A percentile compares a stretch with the other conserved stretches of the same genome.
These are phyloP conservation scores for Rhodotorula sp. DNA, from an alignment of 1,284 basidiomycete genomes.

Conservation along the genomic window DNA sequence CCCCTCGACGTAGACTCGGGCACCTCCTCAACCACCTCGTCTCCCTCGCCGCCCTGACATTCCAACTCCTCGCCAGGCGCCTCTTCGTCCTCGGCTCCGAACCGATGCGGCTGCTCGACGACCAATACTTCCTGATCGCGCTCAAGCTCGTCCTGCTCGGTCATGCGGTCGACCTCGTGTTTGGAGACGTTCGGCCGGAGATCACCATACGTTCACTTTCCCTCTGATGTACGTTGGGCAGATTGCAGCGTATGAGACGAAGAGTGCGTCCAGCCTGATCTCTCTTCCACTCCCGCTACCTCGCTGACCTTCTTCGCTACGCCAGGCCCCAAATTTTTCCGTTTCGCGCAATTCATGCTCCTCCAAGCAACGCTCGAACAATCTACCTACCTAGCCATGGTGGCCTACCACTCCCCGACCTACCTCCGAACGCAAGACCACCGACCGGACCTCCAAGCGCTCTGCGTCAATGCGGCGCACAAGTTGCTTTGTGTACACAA, in stretches of 20 bases:
- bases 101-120: conserved; percentile 6
- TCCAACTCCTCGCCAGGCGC: conserved; percentile 10
- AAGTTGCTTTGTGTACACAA: conserved; percentile 12
- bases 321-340: neutral
- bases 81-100: conserved; percentile 7
- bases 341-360: conserved; percentile 12
- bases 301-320: no score
- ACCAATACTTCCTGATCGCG: neutral
- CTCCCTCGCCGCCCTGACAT: neutral
- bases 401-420: conserved; percentile 9
- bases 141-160: conserved; percentile 17
- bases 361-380: conserved; percentile 26
- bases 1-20: conserved; percentile 9
- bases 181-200: conserved; percentile 3
- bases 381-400: conserved; percentile 21
- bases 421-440: conserved; percentile 15
- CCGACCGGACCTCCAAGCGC: neutral
- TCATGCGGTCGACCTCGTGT: conserved; percentile 9
- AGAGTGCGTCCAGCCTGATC: neutral
- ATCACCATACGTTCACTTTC: conserved; percentile 28
- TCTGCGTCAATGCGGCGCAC: neutral
- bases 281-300: no score
- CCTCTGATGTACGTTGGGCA: conserved; percentile 20
- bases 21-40: conserved; percentile 16
- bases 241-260: conserved; percentile 1